phyloP scores from a whole-genome alignment of 495 filamentous ascomycete genomes.

The Penicillium nucicola region DNA sequence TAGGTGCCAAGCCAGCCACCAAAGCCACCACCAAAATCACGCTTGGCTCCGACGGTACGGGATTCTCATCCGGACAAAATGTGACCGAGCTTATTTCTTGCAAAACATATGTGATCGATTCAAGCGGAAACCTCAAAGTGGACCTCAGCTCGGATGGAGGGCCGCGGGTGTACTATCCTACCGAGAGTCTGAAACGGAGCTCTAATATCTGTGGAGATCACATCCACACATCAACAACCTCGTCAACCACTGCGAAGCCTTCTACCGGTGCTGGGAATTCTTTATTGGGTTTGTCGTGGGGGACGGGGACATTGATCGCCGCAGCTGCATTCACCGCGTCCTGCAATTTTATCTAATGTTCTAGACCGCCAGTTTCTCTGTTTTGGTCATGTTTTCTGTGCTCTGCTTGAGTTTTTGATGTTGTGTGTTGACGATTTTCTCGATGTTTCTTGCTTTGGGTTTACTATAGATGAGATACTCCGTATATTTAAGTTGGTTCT shows the following conservation, averaged over 20 bases:
- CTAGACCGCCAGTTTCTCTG: background rate
- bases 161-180: constrained; percentile 17
- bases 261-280: constrained; percentile 4
- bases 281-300: constrained; percentile 4
- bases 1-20: constrained; percentile 10
- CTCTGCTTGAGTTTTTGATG: background rate
- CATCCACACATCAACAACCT: constrained; percentile 8
- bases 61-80: constrained; percentile 12
- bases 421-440: background rate
- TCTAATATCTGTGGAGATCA: constrained; percentile 10
- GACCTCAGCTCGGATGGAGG: constrained; percentile 17
- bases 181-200: constrained; percentile 13
- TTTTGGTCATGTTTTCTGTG: background rate
- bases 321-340: constrained; percentile 1
- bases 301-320: constrained; percentile 1
- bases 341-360: background rate
- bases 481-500: background rate
- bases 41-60: constrained; percentile 12
- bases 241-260: constrained; percentile 4
- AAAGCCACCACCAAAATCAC: constrained; percentile 9
- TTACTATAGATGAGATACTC: constrained; percentile 7
- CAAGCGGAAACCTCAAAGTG: constrained; percentile 11
- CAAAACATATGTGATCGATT: constrained; percentile 10
- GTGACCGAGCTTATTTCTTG: constrained; percentile 16
- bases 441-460: background rate